Conservation (phyloP, 2,329 filamentous ascomycete genomes). For the Pseudogymnoascus verrucosus region DNA sequence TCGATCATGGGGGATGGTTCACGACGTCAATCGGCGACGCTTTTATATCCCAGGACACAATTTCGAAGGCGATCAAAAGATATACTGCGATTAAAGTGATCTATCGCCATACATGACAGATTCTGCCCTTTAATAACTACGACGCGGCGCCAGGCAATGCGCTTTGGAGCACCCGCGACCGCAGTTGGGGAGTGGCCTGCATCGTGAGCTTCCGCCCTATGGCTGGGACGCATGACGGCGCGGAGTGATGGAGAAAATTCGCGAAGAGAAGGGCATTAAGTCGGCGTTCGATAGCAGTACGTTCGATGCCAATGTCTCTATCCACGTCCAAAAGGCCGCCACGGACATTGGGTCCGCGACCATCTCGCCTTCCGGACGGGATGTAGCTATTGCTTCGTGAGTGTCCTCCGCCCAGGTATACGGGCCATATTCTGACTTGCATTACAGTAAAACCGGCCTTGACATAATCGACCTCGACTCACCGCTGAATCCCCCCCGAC, state of each 20-base stretch:
- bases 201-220: constrained; percentile 2
- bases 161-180: neutral
- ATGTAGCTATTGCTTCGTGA: constrained; percentile 78
- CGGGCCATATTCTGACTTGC: neutral
- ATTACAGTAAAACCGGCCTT: constrained; percentile 59
- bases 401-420: constrained; percentile 17
- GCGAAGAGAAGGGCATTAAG: constrained; percentile 52
- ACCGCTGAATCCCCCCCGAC: constrained; percentile 76
- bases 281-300: constrained; percentile 78
- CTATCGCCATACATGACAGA: neutral
- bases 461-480: constrained; percentile 89
- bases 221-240: neutral
- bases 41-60: neutral
- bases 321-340: constrained; percentile 57
- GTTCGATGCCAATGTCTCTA: constrained; percentile 76
- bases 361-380: constrained; percentile 84
- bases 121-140: neutral
- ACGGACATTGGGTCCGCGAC: constrained; percentile 71
- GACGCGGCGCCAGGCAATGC: constrained; percentile 1
- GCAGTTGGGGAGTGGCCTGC: neutral
- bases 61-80: neutral
- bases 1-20: neutral
- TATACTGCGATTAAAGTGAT: neutral
- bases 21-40: neutral
- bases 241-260: constrained; percentile 30